phyloP scores from a whole-genome alignment of 768 basidiomycete species.

The Termitomyces eurrhizus region DNA sequence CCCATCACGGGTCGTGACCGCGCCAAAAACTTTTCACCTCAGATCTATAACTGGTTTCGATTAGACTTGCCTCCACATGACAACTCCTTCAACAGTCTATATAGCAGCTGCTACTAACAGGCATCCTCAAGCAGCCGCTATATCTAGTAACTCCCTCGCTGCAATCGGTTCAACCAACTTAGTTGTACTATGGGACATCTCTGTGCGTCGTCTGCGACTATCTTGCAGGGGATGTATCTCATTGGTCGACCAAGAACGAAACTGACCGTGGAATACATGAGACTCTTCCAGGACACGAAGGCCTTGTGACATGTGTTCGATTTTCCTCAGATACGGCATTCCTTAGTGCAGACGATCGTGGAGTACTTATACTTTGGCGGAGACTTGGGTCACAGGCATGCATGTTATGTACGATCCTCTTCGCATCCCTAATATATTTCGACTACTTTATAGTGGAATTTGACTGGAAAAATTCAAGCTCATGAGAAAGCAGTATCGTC shows the following conservation, averaged over 20 bases:
- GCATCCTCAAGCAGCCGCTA: conserved; percentile 44
- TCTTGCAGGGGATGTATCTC: not conserved
- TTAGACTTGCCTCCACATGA: conserved; percentile 20
- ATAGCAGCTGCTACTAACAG: conserved; percentile 48
- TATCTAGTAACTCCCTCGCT: conserved; percentile 36
- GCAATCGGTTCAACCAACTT: conserved; percentile 46
- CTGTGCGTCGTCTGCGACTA: conserved; percentile 23
- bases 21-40: conserved; percentile 7
- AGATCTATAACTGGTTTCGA: conserved; percentile 6
- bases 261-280: conserved; percentile 51
- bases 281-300: conserved; percentile 75
- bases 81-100: conserved; percentile 31
- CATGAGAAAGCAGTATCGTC: conserved; percentile 72
- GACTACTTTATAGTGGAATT: conserved; percentile 32
- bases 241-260: conserved; percentile 34
- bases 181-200: conserved; percentile 42
- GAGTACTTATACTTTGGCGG: conserved; percentile 63
- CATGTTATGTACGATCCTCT: conserved; percentile 21
- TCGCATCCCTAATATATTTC: conserved; percentile 1
- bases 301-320: conserved; percentile 71
- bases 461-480: conserved; percentile 40
- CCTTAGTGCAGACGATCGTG: conserved; percentile 74
- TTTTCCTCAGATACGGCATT: conserved; percentile 54
- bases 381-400: conserved; percentile 36
- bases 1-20: conserved; percentile 33